Evolutionary conservation across 2,329 filamentous ascomycete genomes (phyloP).

Genomic region (Epichloe baconii): DNA sequence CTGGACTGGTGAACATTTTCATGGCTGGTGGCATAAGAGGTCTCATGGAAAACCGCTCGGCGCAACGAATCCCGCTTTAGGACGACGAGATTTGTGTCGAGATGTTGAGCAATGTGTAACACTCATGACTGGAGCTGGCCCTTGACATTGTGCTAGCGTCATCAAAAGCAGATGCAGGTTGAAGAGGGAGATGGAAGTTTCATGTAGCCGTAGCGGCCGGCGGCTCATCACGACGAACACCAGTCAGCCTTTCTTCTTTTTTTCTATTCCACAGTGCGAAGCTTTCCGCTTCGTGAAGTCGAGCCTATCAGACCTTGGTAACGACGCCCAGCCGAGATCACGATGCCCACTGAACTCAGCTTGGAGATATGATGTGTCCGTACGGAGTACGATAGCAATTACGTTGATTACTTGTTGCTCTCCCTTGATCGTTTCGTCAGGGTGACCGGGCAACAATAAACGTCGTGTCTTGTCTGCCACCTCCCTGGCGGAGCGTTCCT

Average conservation of each 20-base stretch:
- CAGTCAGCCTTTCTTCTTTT: neutral
- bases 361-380: neutral
- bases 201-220: neutral
- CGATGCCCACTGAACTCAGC: neutral
- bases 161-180: neutral
- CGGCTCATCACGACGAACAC: neutral
- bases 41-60: no score
- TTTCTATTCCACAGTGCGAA: neutral
- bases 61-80: no score
- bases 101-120: neutral
- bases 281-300: no score
- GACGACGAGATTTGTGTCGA: neutral
- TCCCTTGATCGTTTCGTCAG: neutral
- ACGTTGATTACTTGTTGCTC: neutral
- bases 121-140: neutral
- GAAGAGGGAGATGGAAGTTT: neutral
- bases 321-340: neutral
- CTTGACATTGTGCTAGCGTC: neutral
- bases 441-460: neutral
- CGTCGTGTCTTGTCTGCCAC: neutral
- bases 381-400: neutral
- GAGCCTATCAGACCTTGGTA: neutral
- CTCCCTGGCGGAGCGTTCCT: neutral
- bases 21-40: neutral
- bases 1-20: conserved; percentile 25